Percentiles rank a stretch among this genome's conserved stretches.
phyloP scores from a whole-genome alignment of 2,329 filamentous ascomycete genomes.

The Calonectria hongkongensis region DNA sequence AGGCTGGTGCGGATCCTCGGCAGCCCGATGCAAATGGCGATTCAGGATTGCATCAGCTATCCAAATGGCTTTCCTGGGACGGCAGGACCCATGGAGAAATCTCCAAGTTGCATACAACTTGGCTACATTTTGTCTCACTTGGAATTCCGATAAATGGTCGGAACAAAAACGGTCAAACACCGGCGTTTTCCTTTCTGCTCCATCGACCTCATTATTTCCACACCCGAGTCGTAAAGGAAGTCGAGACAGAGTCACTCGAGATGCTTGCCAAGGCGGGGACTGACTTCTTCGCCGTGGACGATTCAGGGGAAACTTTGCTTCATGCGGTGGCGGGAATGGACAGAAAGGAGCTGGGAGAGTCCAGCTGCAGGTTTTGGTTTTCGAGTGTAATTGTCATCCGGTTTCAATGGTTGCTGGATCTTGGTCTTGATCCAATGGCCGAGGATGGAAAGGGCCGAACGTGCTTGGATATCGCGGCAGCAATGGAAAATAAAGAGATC shows the following conservation, averaged over 20 bases:
- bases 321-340: background rate
- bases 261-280: background rate
- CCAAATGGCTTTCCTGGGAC: background rate
- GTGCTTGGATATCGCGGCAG: slow-evolving; percentile 1
- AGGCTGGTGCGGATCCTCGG: background rate
- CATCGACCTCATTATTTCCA: background rate
- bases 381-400: background rate
- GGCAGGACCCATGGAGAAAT: background rate
- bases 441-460: slow-evolving; percentile 1
- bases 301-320: background rate
- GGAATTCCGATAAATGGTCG: background rate
- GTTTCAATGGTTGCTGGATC: background rate
- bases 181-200: background rate
- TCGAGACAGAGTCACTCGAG: background rate
- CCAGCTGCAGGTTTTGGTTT: background rate
- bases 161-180: slow-evolving; percentile 7
- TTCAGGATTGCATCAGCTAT: background rate
- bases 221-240: background rate
- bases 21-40: background rate
- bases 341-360: background rate
- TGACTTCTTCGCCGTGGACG: slow-evolving; percentile 1
- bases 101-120: background rate
- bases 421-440: background rate
- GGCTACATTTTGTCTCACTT: background rate
- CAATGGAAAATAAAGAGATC: background rate